These are phyloP conservation scores for Bryum argenteum DNA, from an alignment of 225 moss, liverwort and hornwort genomes.

Conservation along the genomic window DNA sequence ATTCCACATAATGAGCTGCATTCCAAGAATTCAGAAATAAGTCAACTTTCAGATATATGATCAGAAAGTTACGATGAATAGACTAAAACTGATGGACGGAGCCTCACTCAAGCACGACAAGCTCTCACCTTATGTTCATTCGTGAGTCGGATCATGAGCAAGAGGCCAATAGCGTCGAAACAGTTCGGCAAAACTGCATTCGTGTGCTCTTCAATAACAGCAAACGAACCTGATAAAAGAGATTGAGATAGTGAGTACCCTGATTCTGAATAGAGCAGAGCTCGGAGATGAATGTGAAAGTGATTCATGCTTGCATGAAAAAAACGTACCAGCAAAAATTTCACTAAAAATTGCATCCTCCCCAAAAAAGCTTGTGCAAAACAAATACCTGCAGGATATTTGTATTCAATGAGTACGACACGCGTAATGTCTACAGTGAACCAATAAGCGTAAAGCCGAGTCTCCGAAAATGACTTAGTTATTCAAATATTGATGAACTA, in stretches of 20 bases:
- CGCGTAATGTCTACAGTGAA: background rate
- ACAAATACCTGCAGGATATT: slow-evolving; percentile 73
- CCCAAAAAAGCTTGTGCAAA: slow-evolving; percentile 92
- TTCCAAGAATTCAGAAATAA: slow-evolving; percentile 29
- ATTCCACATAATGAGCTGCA: slow-evolving; percentile 98
- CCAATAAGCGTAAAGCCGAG: background rate
- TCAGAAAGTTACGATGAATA: background rate
- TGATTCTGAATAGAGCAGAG: slow-evolving; percentile 6
- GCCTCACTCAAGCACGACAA: slow-evolving; percentile 12
- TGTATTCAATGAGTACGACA: slow-evolving; percentile 10
- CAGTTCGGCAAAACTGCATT: slow-evolving; percentile 85
- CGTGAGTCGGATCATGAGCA: slow-evolving; percentile 97
- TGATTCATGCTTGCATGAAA: background rate
- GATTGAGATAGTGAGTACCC: slow-evolving; percentile 22
- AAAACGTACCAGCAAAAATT: slow-evolving; percentile 74
- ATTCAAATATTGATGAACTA: slow-evolving; percentile 20
- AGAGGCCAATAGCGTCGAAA: slow-evolving; percentile 96
- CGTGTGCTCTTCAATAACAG: slow-evolving; percentile 91
- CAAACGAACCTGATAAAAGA: slow-evolving; percentile 75
- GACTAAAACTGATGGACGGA: background rate
- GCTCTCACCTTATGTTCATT: slow-evolving; percentile 85
- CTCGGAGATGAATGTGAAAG: slow-evolving; percentile 16
- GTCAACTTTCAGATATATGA: slow-evolving; percentile 24
- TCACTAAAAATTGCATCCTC: slow-evolving; percentile 91
- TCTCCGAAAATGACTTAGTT: background rate